Base-by-base conservation (phyloP, 176 grass and related monocot species). In the Aegilops sharonensis region DNA sequence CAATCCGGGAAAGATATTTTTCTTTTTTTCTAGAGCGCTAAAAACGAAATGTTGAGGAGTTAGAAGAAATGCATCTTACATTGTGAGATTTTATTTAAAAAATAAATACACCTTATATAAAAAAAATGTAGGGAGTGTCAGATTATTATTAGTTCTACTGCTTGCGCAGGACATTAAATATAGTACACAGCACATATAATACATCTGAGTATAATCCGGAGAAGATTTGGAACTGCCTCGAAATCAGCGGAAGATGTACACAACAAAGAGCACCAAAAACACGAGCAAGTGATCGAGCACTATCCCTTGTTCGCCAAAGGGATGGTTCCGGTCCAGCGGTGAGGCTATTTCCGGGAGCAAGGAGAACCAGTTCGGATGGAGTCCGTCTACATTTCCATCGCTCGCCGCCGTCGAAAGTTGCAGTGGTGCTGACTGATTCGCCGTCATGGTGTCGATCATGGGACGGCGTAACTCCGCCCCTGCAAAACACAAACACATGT, bases 231-330 rank as follows among this genome's bases (percentile, higher is more conserved):
- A 24, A 23, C 20, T 72, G n/a, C 34, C 12, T 15, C 71, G n/a
- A 47, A 27, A 52, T 75, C 72, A 75, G 72, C 43, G 72, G 25
- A 75, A 75, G 25, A 52, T 29, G 45, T 10, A 75, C 4, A 75
- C 43, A 8, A 75, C 72, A 4, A 29, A 47, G 24, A 50, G 24
- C 72, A 52, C 72, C 43, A 52, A 9, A 25, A 52, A 52, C 4
- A 52, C 43, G 45, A 75, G 72, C 24, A 75, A 31, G 72, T 75
- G 72, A 50, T 75, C 72, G 25, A 75, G 42, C 72, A 52, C 43
- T 20, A 75, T 27, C 24, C 72, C 72, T 75, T 52, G 72, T 14
- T 52, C 24, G 8, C 9, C 43, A 3, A 52, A 17, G 15, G 45
- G 14, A 4, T 31, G 25, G 25, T 20, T 45, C 50, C 7, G 7